Evolutionary conservation across 139 green algal genomes (phyloP).

Genomic region (Coelastrella sp.): DNA sequence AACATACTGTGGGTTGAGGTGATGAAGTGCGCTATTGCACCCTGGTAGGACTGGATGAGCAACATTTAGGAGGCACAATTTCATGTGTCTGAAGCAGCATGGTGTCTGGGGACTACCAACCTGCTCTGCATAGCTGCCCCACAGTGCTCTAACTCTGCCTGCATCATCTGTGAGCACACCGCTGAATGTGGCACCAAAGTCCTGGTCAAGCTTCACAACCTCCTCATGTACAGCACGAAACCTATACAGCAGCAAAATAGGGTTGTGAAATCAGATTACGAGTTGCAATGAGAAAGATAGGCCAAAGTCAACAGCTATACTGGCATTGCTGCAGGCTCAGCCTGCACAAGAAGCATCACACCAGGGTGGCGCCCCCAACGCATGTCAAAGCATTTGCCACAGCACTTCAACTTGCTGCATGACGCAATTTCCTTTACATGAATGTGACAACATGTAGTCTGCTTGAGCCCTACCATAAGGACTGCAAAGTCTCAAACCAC

Average conservation of each 20-base stretch:
- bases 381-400: too few species aligned
- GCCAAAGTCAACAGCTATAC: too few species aligned
- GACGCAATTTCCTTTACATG: too few species aligned
- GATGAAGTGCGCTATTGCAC: too few species aligned
- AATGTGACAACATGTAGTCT: neutral
- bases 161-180: slow-evolving; percentile 83
- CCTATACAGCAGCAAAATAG: slow-evolving; percentile 15
- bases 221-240: slow-evolving; percentile 93
- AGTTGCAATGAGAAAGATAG: neutral
- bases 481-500: neutral
- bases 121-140: slow-evolving; percentile 87
- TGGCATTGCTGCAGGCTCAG: too few species aligned
- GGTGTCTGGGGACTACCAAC: neutral
- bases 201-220: slow-evolving; percentile 91
- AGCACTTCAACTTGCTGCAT: too few species aligned
- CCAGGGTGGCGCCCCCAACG: too few species aligned
- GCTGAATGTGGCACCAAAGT: slow-evolving; percentile 88
- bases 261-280: neutral
- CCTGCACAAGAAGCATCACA: too few species aligned
- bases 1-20: neutral
- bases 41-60: too few species aligned
- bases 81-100: neutral
- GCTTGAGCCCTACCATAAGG: neutral
- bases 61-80: too few species aligned
- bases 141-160: slow-evolving; percentile 81